Evolutionary conservation across 352 stramenopile species (phyloP), one percentile per base, ranked within the genome.

Genomic region (Pythium periplocum): DNA sequence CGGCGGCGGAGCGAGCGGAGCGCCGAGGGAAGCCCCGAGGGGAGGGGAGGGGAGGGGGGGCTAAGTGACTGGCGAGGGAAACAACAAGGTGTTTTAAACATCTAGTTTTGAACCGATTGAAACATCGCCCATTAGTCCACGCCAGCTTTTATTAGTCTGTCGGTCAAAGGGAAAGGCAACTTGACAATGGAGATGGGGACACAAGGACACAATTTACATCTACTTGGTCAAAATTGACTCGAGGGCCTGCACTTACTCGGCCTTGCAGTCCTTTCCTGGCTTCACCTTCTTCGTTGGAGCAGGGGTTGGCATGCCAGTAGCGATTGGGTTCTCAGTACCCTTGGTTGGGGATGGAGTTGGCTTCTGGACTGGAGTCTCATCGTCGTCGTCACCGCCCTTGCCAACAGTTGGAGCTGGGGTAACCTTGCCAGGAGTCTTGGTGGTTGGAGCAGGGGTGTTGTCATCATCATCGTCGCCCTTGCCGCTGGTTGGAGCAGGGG

Each of bases 1-100:
- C 59, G 56, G 51, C 56, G 39, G 49, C 49, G 37, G 36, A 53
- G 40, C 38, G 42, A 31, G 26, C n/a, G 33, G 7, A 43, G 33
- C 11, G 42, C 38, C 49, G 45, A 52, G 39, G 40, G 11, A 3
- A 36, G 17, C 17, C 17, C 0, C 17, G 17, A 26, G 17, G 17
- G 17, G 17, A 26, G 17, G 17, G 17, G 17, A 26, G 17, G 17
- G 17, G 17, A 0, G 17, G 17, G 17, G 17, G 17, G 17, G 17
- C 17, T 0, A 26, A 26, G 17, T 26, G 17, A 26, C 17, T 26
- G 17, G 17, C 17, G 17, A 26, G 17, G 17, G 17, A 26, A 26
- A 26, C 17, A 26, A 26, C 17, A 0, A 26, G 17, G 17, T 26
- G 17, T 26, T 26, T 26, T 26, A 26, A 26, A 26, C 17, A 26